Evolutionary conservation across 129 eudicot genomes (phyloP), one percentile per base, ranked within the genome.

Genomic region (Pittosporum tobira): DNA sequence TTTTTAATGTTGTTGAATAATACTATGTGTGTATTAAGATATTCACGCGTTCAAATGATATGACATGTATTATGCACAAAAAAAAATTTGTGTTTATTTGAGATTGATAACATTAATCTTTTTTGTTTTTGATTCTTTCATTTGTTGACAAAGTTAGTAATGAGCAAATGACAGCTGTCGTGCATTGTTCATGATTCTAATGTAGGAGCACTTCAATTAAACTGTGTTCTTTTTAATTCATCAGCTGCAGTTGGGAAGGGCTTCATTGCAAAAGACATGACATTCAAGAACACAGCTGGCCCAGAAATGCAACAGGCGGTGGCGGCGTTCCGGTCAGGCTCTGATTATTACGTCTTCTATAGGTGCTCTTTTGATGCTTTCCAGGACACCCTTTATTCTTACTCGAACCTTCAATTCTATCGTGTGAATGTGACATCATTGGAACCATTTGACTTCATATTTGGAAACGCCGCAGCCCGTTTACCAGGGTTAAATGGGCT

Each of bases 401-500:
- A 68, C 38, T 75, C 80, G 34, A 57, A 75, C 60, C 66, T 75
- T 16, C 80, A 74, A 30, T 68, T 74, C 43, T 74, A 68, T 44
- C 71, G 70, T 2, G 81, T 1, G 75, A 69, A 1, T 75, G 80
- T 29, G 63, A 57, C 51, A 31, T 75, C 42, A 62, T 40, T 2
- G 80, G 80, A 34, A 75, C 80, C 30, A 18, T 75, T 88, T 3
- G 80, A 75, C 54, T 75, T 75, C 75, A 74, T 74, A 5, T 74
- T 74, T 20, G 79, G 79, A 2, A 69, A 74, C 30, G 64, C 79
- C 0, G 71, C 80, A 0, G 80, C n/a, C 51, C 10, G 80, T 75
- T 22, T 50, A 48, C 71, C 80, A 75, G 19, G 64, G 88, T 87
- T 5, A 68, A 37, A 15, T 87, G 95, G 93, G 74, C 64, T 0